phyloP scores from a whole-genome alignment of 441 rosid species.

The Adansonia rubrostipa region DNA sequence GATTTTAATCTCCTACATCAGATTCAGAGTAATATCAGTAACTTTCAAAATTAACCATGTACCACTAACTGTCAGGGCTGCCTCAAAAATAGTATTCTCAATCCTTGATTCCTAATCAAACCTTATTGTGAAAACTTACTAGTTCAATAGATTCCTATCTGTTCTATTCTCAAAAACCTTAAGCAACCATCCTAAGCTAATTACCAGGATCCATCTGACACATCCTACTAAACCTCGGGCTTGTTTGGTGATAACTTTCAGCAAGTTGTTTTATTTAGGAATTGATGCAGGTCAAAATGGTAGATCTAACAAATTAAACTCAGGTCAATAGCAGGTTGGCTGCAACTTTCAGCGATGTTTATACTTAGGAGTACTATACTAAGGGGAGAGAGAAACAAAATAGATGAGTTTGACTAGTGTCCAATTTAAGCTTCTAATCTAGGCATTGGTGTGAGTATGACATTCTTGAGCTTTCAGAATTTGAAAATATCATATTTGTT shows the following conservation, averaged over 20 bases:
- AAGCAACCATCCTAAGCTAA: background rate
- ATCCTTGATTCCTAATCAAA: background rate
- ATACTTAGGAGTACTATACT: background rate
- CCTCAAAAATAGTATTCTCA: background rate
- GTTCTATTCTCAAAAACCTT: background rate
- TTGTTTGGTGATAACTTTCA: background rate
- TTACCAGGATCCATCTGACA: background rate
- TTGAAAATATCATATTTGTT: conserved; percentile 9
- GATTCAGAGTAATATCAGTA: background rate
- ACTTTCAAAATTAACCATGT: no score
- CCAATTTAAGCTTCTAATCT: background rate
- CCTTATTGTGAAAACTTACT: background rate
- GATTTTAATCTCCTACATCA: background rate
- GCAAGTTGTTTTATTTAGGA: background rate
- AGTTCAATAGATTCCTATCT: background rate
- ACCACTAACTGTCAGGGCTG: background rate
- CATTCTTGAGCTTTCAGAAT: background rate
- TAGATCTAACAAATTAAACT: background rate
- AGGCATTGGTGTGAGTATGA: background rate
- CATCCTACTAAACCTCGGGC: background rate
- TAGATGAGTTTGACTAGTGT: background rate
- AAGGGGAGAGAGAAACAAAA: background rate
- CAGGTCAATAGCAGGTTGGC: background rate
- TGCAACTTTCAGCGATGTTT: background rate
- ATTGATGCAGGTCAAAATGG: background rate